Evolutionary conservation across 2,329 filamentous ascomycete genomes (phyloP).

Genomic region (Neurospora sp.): DNA sequence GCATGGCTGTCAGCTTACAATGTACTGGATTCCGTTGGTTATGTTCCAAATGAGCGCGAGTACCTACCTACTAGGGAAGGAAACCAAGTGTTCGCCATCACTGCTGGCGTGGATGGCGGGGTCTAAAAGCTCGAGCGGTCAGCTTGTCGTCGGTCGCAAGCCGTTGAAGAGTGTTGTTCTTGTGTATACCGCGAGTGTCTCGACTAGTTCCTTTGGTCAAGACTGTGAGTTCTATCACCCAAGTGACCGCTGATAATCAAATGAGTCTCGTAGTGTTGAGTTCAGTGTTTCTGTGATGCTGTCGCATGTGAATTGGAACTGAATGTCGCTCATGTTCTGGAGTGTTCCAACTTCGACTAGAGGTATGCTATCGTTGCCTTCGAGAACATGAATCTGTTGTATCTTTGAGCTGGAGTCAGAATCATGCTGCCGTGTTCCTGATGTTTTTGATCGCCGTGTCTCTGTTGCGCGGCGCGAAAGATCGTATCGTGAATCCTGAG

Average conservation of each 20-base stretch:
- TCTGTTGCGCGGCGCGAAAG: neutral
- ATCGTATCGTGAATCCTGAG: neutral
- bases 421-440: neutral
- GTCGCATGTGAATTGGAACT: neutral
- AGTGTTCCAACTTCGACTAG: neutral
- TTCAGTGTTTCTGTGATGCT: neutral
- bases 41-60: neutral
- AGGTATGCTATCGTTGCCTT: neutral
- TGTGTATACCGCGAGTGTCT: neutral
- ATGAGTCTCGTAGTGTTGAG: neutral
- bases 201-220: neutral
- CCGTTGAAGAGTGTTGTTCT: neutral
- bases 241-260: neutral
- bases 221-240: neutral
- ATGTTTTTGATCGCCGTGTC: neutral
- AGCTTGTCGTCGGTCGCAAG: neutral
- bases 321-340: neutral
- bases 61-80: neutral
- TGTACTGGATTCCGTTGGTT: neutral
- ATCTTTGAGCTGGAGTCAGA: neutral
- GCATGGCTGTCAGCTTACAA: neutral
- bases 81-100: neutral
- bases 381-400: neutral
- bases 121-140: neutral
- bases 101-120: neutral